These are phyloP conservation scores for Gracilaria domingensis DNA, from an alignment of 23 red algal genomes.

Conservation along the genomic window DNA sequence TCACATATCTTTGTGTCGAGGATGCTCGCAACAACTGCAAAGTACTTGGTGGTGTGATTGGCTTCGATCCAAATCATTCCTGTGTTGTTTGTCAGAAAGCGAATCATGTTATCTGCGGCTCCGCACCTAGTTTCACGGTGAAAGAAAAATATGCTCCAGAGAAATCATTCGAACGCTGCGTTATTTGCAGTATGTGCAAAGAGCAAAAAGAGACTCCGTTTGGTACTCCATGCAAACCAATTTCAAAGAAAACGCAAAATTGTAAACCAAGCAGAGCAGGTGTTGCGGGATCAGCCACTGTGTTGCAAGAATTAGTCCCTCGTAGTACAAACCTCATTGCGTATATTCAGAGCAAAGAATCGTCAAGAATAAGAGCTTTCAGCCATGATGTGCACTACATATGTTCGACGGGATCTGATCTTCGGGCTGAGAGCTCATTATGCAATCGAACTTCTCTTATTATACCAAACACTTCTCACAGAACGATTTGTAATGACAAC, in stretches of 20 bases:
- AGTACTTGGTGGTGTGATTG: neutral
- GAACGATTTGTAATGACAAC: neutral
- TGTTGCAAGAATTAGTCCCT: neutral
- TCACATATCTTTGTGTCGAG: slow-evolving; percentile 2
- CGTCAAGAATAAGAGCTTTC: neutral
- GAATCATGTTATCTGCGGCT: neutral
- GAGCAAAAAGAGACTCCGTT: neutral
- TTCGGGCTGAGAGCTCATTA: neutral
- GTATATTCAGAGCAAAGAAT: neutral
- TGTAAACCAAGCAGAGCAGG: neutral
- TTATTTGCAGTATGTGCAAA: neutral
- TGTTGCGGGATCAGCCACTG: neutral
- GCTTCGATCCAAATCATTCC: neutral
- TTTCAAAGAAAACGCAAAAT: neutral
- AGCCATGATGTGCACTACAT: neutral
- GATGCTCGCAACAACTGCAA: neutral
- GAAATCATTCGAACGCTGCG: neutral
- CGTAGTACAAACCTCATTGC: neutral
- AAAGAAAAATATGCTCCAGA: neutral
- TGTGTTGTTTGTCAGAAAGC: neutral
- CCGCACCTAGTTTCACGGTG: neutral
- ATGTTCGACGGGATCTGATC: neutral
- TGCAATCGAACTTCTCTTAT: neutral
- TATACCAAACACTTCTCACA: neutral
- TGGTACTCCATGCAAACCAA: neutral